Conservation (phyloP, 768 basidiomycete genomes). For the Strobilomyces confusus region DNA sequence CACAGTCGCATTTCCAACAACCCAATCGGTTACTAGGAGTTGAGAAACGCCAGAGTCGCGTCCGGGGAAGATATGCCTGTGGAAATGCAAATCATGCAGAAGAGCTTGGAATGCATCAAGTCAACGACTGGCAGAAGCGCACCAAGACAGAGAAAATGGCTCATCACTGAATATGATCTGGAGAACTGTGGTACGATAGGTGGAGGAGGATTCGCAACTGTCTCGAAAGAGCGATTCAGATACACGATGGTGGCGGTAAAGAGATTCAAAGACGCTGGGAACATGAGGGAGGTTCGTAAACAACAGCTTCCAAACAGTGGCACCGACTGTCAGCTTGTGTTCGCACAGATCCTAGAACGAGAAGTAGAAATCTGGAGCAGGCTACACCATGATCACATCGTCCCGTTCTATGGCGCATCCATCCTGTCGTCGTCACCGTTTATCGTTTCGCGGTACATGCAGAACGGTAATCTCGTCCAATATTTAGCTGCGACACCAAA, state of each 20-base stretch:
- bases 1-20: neutral
- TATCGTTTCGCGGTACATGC: conserved; percentile 11
- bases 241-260: conserved; percentile 4
- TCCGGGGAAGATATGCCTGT: neutral
- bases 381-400: conserved; percentile 9
- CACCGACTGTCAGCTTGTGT: neutral
- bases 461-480: conserved; percentile 4
- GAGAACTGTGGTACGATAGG: conserved; percentile 23
- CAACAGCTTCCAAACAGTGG: neutral
- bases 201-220: conserved; percentile 21
- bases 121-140: conserved; percentile 2
- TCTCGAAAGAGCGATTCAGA: conserved; percentile 1
- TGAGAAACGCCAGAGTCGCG: neutral
- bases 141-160: conserved; percentile 15
- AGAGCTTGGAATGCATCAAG: conserved; percentile 1
- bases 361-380: conserved; percentile 13
- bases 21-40: neutral
- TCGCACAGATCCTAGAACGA: neutral
- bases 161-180: conserved; percentile 26
- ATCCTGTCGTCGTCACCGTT: neutral
- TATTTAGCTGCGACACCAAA: neutral
- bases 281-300: neutral
- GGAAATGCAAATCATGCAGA: conserved; percentile 1
- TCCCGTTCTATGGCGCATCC: conserved; percentile 14
- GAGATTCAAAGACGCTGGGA: neutral